Conservation (phyloP, 495 filamentous ascomycete genomes). For the Glutinoglossum americanum region DNA sequence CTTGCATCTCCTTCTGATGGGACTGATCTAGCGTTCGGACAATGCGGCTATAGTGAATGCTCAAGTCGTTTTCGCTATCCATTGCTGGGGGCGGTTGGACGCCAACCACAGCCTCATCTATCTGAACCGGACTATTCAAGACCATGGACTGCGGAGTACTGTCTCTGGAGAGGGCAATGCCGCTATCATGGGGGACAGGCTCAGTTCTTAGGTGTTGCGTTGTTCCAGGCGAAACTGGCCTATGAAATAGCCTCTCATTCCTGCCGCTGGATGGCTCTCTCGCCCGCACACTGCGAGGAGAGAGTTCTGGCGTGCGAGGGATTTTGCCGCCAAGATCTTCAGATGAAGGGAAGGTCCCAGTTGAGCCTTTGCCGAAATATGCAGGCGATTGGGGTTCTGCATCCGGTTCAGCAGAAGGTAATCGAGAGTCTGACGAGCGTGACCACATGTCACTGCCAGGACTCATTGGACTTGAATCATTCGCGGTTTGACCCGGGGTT, state of each 20-base stretch:
- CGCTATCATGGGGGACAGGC: not conserved
- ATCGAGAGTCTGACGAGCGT: not conserved
- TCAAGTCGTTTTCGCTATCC: conserved; percentile 12
- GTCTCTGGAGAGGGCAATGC: not conserved
- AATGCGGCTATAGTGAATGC: conserved; percentile 13
- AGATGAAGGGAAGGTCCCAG: not conserved
- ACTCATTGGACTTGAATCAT: not conserved
- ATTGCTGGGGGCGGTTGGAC: conserved; percentile 3
- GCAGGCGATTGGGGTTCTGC: not conserved
- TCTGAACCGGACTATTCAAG: not conserved
- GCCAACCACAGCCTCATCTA: conserved; percentile 3
- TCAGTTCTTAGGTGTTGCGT: not conserved
- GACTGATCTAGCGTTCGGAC: conserved; percentile 13
- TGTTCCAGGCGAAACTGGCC: not conserved
- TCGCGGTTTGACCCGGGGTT: not conserved
- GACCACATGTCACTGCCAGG: not conserved
- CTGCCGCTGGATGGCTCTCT: not conserved
- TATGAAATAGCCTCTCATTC: not conserved
- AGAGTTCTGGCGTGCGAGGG: not conserved
- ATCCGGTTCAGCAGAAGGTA: not conserved
- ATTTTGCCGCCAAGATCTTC: not conserved
- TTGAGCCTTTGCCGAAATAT: not conserved
- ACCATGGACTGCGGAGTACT: not conserved
- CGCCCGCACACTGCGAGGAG: not conserved
- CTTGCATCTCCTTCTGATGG: conserved; percentile 10